phyloP scores from a whole-genome alignment of 2,329 filamentous ascomycete species.

The Colletotrichum sojae region DNA sequence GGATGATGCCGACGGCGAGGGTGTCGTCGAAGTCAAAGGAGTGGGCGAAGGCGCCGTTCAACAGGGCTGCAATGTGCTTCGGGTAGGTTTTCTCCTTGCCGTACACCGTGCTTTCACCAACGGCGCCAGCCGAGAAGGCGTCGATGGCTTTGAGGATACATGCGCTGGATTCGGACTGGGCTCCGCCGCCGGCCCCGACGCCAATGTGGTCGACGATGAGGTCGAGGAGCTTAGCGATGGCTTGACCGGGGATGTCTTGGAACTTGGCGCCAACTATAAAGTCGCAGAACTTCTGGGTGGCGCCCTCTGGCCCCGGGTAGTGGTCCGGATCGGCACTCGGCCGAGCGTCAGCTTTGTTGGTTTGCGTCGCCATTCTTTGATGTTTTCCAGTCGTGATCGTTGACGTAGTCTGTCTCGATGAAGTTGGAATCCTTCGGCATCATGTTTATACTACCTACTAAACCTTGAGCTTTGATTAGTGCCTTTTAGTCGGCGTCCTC shows the following conservation, averaged over 20 bases:
- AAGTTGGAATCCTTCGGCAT: background rate
- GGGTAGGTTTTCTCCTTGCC: conserved; percentile 50
- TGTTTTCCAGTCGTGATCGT: background rate
- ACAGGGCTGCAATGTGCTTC: conserved; percentile 55
- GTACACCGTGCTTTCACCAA: conserved; percentile 51
- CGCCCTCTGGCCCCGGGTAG: conserved; percentile 12
- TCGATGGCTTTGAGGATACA: conserved; percentile 53
- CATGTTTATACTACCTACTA: background rate
- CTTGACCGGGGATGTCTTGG: conserved; percentile 9
- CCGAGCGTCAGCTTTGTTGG: background rate
- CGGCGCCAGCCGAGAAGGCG: conserved; percentile 42
- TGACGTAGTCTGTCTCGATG: background rate
- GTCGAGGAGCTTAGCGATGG: conserved; percentile 43
- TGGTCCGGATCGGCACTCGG: background rate
- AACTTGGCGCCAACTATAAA: conserved; percentile 1
- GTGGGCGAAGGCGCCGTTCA: conserved; percentile 59
- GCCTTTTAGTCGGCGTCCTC: background rate
- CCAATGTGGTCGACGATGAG: conserved; percentile 46
- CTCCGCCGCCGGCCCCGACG: conserved; percentile 44
- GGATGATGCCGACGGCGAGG: conserved; percentile 56
- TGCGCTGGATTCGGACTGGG: conserved; percentile 44
- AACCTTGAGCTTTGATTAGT: background rate
- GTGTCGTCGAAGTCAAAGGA: conserved; percentile 62
- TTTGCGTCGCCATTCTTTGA: background rate
- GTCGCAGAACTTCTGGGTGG: conserved; percentile 17